Conservation (phyloP, 768 basidiomycete genomes). For the Lanmaoa rubissima region DNA sequence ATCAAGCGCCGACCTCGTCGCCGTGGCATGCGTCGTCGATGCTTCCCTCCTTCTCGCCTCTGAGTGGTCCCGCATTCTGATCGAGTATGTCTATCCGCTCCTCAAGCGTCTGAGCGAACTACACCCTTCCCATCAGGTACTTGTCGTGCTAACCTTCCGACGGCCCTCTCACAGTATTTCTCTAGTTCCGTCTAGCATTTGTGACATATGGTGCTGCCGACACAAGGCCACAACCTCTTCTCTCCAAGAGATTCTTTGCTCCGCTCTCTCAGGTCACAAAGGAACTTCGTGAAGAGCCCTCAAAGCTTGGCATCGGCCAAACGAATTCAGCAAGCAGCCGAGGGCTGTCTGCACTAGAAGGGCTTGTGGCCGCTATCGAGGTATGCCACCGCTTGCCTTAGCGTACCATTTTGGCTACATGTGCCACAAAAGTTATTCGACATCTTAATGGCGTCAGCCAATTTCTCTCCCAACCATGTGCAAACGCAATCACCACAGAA, state of each 20-base stretch:
- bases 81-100: constrained; percentile 49
- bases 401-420: background rate
- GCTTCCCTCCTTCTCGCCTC: constrained; percentile 52
- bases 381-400: constrained; percentile 36
- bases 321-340: constrained; percentile 45
- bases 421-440: constrained; percentile 44
- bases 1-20: constrained; percentile 33
- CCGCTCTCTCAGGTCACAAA: constrained; percentile 40
- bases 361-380: constrained; percentile 67
- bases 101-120: constrained; percentile 51
- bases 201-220: constrained; percentile 65
- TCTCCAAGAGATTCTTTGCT: constrained; percentile 57
- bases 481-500: constrained; percentile 27
- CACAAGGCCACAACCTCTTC: constrained; percentile 50
- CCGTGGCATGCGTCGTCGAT: constrained; percentile 60
- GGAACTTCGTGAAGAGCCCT: constrained; percentile 46
- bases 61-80: constrained; percentile 50
- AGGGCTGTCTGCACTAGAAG: constrained; percentile 72
- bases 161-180: background rate
- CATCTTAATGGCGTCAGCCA: constrained; percentile 25
- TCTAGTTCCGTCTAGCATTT: constrained; percentile 47
- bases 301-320: constrained; percentile 55
- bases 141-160: constrained; percentile 1
- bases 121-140: constrained; percentile 39
- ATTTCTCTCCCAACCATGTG: constrained; percentile 7